Base-by-base conservation (phyloP, 2,329 filamentous ascomycete species). In the Stachybotrys chlorohalonatus region DNA sequence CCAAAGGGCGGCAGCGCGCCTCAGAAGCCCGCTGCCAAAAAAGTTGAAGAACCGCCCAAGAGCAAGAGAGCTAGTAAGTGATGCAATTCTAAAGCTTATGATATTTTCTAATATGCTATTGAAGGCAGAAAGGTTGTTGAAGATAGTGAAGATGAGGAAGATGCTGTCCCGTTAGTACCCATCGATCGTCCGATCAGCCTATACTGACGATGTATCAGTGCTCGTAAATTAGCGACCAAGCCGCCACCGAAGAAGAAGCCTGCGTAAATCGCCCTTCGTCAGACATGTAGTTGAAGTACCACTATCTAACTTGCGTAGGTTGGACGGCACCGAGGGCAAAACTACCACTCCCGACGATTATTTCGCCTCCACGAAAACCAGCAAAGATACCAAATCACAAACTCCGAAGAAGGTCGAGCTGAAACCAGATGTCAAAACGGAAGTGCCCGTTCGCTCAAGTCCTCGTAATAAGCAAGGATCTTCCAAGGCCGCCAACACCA, bases 91-190 rank as follows among this genome's bases (percentile, higher is more conserved):
- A 31, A 0, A 42, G 36, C 8, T 42, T 5, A 3, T 2, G 13
- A 13, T 13, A 42, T 42, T 9, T 9, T 13, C 13, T 9, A 42
- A 42, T 42, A 13, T 42, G 13, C 36, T 9, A 42, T 5, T 3
- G 75, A 77, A 63, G 76, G 70, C 52, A 83, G 87, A 55, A 91
- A 87, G 64, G 81, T 95, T 42, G 74, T 94, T 50, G 84, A 91
- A 58, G 90, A 95, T 58, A 93, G 89, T 59, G 86, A 89, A 48
- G 89, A 92, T 54, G 89, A 92, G 32, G 86, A 89, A 47, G 62
- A 62, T 39, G 73, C 72, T 39, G 73, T 72, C 32, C 24, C 53
- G 31, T 31, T 13, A 36, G 47, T 49, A 9, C 9, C 36, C 5
- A 42, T 9, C 36, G 36, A 42, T 42, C 36, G 2, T 42, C 36